Evolutionary conservation across 352 stramenopile species (phyloP).

Genomic region (Saprolegnia parasitica): DNA sequence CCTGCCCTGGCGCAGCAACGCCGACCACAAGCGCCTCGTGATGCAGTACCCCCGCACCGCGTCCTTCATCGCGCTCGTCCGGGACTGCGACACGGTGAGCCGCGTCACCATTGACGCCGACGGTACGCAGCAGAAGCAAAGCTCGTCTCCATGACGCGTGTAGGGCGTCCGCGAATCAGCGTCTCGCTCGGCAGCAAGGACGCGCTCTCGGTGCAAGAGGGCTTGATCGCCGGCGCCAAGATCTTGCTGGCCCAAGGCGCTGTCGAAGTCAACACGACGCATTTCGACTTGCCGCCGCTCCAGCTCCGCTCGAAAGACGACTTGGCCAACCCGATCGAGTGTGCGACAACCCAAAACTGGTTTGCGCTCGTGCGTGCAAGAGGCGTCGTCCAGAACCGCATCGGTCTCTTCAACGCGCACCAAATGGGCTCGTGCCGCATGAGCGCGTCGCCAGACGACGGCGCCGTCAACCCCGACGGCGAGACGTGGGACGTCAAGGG

Average conservation of each 20-base stretch:
- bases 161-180: constrained; percentile 25
- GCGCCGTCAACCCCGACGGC: constrained; percentile 34
- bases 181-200: constrained; percentile 31
- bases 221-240: constrained; percentile 29
- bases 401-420: constrained; percentile 34
- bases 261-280: constrained; percentile 28
- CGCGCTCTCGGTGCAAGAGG: constrained; percentile 30
- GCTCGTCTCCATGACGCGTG: not conserved
- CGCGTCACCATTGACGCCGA: constrained; percentile 19
- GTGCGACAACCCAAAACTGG: constrained; percentile 27
- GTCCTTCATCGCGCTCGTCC: constrained; percentile 18
- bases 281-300: constrained; percentile 27
- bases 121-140: not conserved
- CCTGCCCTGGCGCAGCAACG: constrained; percentile 19
- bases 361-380: constrained; percentile 13
- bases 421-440: constrained; percentile 39
- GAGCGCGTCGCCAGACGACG: constrained; percentile 18
- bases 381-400: constrained; percentile 27
- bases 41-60: constrained; percentile 15
- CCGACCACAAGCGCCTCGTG: constrained; percentile 16
- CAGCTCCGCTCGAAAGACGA: constrained; percentile 15
- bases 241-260: constrained; percentile 32
- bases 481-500: constrained; percentile 37
- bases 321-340: constrained; percentile 27
- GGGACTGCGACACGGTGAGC: constrained; percentile 15